Conservation (phyloP, 2,329 filamentous ascomycete species). For the Botryotinia convoluta region DNA sequence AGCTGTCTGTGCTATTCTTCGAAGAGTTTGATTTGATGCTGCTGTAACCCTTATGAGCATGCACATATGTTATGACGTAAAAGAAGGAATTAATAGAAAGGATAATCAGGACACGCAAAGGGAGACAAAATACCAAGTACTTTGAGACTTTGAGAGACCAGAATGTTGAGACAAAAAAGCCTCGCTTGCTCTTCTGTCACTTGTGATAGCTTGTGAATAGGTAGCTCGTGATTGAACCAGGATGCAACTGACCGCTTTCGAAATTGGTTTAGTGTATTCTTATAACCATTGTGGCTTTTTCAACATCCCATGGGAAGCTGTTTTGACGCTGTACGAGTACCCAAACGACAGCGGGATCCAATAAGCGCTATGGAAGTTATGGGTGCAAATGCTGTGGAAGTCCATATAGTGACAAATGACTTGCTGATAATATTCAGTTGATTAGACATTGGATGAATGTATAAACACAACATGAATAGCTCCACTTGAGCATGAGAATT, state of each 20-base stretch:
- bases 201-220: conserved; percentile 3
- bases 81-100: background rate
- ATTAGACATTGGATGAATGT: background rate
- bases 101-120: conserved; percentile 1
- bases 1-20: conserved; percentile 26
- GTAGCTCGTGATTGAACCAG: background rate
- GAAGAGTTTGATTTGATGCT: conserved; percentile 27
- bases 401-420: background rate
- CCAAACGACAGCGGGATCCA: conserved; percentile 5
- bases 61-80: background rate
- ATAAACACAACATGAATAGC: background rate
- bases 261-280: background rate
- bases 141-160: background rate
- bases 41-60: conserved; percentile 28
- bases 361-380: background rate
- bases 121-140: background rate
- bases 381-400: background rate
- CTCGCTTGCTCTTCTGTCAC: conserved; percentile 12
- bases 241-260: conserved; percentile 7
- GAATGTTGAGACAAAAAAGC: background rate
- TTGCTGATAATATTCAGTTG: background rate
- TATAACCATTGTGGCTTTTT: conserved; percentile 2
- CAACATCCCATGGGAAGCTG: background rate
- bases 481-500: background rate
- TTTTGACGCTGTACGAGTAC: background rate